These are phyloP conservation scores for Ceratopteris richardii DNA, from an alignment of 75 land plant species.

Conservation along the genomic window DNA sequence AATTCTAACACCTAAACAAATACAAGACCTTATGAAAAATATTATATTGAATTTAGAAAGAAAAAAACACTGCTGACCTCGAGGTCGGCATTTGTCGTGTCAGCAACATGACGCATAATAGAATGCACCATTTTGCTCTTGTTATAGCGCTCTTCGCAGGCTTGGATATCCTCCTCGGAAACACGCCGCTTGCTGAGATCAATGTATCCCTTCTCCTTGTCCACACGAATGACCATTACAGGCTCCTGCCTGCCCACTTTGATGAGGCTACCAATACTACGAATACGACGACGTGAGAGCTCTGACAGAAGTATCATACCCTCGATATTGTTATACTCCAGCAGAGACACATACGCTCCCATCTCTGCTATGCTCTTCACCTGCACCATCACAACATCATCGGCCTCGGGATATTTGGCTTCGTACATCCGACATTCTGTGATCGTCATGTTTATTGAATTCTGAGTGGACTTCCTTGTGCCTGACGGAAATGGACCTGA, in stretches of 20 bases:
- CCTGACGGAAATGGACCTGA: too few species aligned
- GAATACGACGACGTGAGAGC: conserved; percentile 93
- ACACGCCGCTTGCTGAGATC: conserved; percentile 91
- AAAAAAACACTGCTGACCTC: too few species aligned
- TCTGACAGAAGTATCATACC: conserved; percentile 97
- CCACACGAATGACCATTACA: conserved; percentile 90
- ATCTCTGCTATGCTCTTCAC: conserved; percentile 95
- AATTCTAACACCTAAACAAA: too few species aligned
- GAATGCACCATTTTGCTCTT: conserved; percentile 98
- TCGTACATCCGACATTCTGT: conserved; percentile 94
- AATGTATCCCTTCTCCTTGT: conserved; percentile 94
- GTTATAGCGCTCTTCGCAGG: conserved; percentile 90
- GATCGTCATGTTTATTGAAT: conserved; percentile 6
- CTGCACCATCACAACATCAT: conserved; percentile 92
- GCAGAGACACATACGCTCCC: conserved; percentile 91
- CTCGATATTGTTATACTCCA: conserved; percentile 96
- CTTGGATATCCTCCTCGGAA: conserved; percentile 76
- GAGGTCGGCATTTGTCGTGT: conserved; percentile 66
- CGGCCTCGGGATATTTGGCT: conserved; percentile 84
- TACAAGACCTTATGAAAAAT: too few species aligned
- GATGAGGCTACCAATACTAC: conserved; percentile 76
- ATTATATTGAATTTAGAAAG: too few species aligned
- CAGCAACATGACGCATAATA: conserved; percentile 98
- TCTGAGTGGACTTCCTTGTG: too few species aligned
- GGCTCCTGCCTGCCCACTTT: conserved; percentile 96